These are phyloP conservation scores for Mycena rosella DNA, from an alignment of 768 basidiomycete species.

Conservation along the genomic window DNA sequence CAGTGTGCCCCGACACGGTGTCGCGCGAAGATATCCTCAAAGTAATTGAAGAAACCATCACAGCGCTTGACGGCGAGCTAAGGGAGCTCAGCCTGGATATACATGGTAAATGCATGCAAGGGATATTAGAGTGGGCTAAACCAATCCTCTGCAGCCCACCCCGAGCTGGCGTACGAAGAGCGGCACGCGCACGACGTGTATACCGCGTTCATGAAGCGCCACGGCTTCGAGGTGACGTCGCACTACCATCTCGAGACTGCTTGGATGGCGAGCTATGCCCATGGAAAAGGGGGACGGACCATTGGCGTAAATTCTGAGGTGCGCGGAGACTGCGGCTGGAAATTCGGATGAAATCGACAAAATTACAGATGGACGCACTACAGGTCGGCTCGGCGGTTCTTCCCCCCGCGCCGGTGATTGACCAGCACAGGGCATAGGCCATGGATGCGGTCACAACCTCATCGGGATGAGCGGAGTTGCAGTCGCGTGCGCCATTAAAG, in stretches of 20 bases:
- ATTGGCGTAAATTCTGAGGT: conserved; percentile 87
- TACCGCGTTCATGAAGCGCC: conserved; percentile 73
- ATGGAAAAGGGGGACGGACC: conserved; percentile 75
- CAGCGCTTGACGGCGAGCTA: conserved; percentile 65
- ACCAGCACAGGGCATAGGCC: conserved; percentile 62
- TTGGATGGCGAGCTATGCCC: conserved; percentile 77
- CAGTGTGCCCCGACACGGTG: conserved; percentile 44
- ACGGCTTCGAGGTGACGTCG: conserved; percentile 73
- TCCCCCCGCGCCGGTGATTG: conserved; percentile 4
- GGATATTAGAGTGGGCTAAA: neutral
- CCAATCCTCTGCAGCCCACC: conserved; percentile 62
- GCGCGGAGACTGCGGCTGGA: conserved; percentile 42
- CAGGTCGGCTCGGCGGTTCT: conserved; percentile 34
- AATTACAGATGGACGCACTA: conserved; percentile 70
- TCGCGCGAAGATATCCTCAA: conserved; percentile 71
- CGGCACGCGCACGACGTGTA: conserved; percentile 79
- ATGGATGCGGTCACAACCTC: conserved; percentile 87
- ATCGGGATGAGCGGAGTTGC: conserved; percentile 84
- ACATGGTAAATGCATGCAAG: conserved; percentile 61
- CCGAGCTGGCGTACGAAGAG: conserved; percentile 79
- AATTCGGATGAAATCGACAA: conserved; percentile 23
- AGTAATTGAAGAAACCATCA: conserved; percentile 70
- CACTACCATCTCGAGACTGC: conserved; percentile 78
- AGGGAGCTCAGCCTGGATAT: conserved; percentile 77
- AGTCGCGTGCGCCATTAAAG: conserved; percentile 76